Percentiles rank a stretch among this genome's conserved stretches.
Evolutionary conservation across 73 alveolate species (phyloP).

Genomic region (Symbiodinium natans): DNA sequence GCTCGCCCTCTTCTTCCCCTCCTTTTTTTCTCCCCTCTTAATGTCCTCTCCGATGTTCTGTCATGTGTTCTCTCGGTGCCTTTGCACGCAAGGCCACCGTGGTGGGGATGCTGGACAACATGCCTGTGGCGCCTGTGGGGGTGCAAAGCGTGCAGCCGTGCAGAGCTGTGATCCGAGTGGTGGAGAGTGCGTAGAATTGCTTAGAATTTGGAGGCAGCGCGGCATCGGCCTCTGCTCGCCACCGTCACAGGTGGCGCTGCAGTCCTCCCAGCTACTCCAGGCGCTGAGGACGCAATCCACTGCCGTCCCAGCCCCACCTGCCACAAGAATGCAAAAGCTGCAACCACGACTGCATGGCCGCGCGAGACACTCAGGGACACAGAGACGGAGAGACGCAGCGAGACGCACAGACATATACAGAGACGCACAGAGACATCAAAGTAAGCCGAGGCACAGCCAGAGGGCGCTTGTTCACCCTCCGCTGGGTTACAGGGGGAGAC

Average conservation of each 20-base stretch:
- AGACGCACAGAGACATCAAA: no score
- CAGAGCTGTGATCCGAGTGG: no score
- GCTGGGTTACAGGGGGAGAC: constrained; percentile 24
- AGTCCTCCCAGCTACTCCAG: constrained; percentile 64
- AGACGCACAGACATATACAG: neutral
- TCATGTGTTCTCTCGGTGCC: neutral
- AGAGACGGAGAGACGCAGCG: neutral
- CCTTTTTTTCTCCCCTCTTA: no score
- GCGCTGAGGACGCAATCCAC: constrained; percentile 37
- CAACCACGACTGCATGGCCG: neutral
- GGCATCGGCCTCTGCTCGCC: constrained; percentile 66
- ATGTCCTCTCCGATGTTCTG: no score
- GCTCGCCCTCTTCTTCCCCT: no score
- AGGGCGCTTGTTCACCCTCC: neutral
- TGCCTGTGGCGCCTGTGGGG: neutral
- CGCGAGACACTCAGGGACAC: neutral
- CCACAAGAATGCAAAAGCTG: neutral
- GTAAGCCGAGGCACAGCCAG: neutral
- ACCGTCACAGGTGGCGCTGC: constrained; percentile 83
- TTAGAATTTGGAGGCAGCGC: neutral
- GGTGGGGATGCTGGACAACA: neutral
- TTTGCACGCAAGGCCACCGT: neutral
- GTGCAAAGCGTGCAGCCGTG: no score
- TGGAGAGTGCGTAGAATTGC: no score
- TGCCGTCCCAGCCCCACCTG: neutral